Conservation (phyloP, 1,139 yeast genomes). For the Arxiozyma slooffiae region DNA sequence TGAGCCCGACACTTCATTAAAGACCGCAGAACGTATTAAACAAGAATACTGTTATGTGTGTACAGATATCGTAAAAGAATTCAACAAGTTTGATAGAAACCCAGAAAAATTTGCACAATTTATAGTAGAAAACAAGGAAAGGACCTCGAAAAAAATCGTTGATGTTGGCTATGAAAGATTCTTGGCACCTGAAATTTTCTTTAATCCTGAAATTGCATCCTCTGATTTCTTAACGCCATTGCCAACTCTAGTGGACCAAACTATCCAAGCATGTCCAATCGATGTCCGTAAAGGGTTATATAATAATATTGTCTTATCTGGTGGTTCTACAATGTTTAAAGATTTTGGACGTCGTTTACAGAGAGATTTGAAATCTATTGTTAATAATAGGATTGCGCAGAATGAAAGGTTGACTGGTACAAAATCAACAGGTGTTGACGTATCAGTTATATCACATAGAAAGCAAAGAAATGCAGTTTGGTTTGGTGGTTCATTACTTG, state of each 20-base stretch:
- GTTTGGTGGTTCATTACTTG: slow-evolving; percentile 96
- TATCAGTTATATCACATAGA: slow-evolving; percentile 92
- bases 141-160: slow-evolving; percentile 53
- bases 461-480: slow-evolving; percentile 98
- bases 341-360: slow-evolving; percentile 96
- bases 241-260: slow-evolving; percentile 89
- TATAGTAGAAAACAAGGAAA: slow-evolving; percentile 73
- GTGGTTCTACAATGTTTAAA: slow-evolving; percentile 98
- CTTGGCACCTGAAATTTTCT: slow-evolving; percentile 96
- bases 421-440: slow-evolving; percentile 90
- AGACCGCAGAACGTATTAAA: slow-evolving; percentile 92
- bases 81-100: slow-evolving; percentile 85
- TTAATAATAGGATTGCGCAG: slow-evolving; percentile 75
- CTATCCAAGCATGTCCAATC: slow-evolving; percentile 89
- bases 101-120: slow-evolving; percentile 92
- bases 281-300: slow-evolving; percentile 96
- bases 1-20: slow-evolving; percentile 84
- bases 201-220: slow-evolving; percentile 94
- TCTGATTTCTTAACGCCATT: slow-evolving; percentile 92
- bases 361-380: slow-evolving; percentile 81
- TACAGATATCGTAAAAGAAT: slow-evolving; percentile 95
- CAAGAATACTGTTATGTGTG: slow-evolving; percentile 95
- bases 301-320: slow-evolving; percentile 87
- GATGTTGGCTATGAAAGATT: slow-evolving; percentile 97
- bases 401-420: slow-evolving; percentile 76